Evolutionary conservation across 1,284 basidiomycete genomes (phyloP).

Genomic region (Porodaedalea pini): DNA sequence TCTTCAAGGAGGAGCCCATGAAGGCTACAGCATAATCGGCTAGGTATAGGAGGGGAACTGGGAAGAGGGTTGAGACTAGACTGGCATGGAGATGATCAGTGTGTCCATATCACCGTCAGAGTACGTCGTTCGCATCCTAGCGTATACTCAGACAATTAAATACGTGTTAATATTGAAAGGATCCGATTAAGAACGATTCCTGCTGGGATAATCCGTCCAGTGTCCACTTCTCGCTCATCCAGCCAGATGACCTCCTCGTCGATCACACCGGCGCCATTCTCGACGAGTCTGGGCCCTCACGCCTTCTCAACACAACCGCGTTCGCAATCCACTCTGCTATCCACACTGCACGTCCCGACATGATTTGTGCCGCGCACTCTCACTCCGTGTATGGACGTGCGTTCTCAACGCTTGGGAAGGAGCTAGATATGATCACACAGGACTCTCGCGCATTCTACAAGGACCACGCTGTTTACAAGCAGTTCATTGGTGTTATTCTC

Average conservation of each 20-base stretch:
- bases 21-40: not conserved
- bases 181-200: conserved; percentile 46
- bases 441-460: conserved; percentile 47
- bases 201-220: conserved; percentile 57
- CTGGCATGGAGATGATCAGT: conserved; percentile 56
- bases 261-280: conserved; percentile 46
- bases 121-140: conserved; percentile 26
- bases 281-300: conserved; percentile 39
- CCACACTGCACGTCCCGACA: conserved; percentile 56
- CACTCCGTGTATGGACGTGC: conserved; percentile 61
- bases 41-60: not conserved
- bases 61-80: conserved; percentile 31
- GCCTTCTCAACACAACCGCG: conserved; percentile 44
- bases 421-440: conserved; percentile 51
- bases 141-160: too few species aligned
- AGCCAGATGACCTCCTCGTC: conserved; percentile 44
- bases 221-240: conserved; percentile 43
- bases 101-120: conserved; percentile 60
- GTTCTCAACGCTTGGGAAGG: conserved; percentile 54
- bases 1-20: conserved; percentile 13
- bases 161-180: too few species aligned
- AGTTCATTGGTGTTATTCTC: conserved; percentile 57
- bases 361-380: conserved; percentile 63
- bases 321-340: conserved; percentile 54
- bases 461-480: conserved; percentile 40